Percentiles rank a stretch among this genome's conserved stretches.
Evolutionary conservation across 2,329 filamentous ascomycete genomes (phyloP).

Genomic region (Aphanoascus verrucosus): DNA sequence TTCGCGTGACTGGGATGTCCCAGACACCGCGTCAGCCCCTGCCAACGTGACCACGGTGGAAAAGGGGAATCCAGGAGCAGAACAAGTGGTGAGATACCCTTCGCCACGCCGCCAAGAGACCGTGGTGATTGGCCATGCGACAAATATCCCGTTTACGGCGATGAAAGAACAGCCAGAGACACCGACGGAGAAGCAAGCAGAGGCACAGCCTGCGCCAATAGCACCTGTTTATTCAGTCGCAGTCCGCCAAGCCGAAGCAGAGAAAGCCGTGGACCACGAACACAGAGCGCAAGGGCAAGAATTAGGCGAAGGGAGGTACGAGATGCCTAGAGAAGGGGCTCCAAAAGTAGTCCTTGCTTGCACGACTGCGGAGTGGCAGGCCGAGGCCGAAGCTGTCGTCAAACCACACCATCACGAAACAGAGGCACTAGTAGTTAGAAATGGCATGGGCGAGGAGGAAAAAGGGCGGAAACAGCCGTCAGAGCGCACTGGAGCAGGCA

Average conservation of each 20-base stretch:
- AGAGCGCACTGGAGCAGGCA: background rate
- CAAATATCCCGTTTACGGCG: background rate
- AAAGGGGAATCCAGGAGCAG: background rate
- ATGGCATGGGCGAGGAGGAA: background rate
- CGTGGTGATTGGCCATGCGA: slow-evolving; percentile 5
- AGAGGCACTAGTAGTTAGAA: background rate
- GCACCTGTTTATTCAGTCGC: slow-evolving; percentile 1
- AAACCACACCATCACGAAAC: background rate
- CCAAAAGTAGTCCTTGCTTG: background rate
- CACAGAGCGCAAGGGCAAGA: background rate
- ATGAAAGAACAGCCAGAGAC: background rate
- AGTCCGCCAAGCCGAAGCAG: slow-evolving; percentile 9
- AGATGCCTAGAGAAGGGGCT: background rate
- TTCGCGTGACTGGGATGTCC: background rate
- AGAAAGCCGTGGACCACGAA: background rate
- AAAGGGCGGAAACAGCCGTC: background rate
- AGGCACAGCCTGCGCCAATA: background rate
- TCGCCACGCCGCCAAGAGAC: slow-evolving; percentile 1
- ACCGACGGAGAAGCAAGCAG: background rate
- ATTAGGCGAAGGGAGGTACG: background rate
- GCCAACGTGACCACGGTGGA: background rate
- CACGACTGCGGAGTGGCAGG: slow-evolving; percentile 1
- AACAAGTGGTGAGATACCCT: background rate
- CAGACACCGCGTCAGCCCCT: background rate
- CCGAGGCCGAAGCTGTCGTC: slow-evolving; percentile 2